Evolutionary conservation across 345 rosid species (phyloP), one percentile per base, ranked within the genome.

Genomic region (Durio zibethinus): DNA sequence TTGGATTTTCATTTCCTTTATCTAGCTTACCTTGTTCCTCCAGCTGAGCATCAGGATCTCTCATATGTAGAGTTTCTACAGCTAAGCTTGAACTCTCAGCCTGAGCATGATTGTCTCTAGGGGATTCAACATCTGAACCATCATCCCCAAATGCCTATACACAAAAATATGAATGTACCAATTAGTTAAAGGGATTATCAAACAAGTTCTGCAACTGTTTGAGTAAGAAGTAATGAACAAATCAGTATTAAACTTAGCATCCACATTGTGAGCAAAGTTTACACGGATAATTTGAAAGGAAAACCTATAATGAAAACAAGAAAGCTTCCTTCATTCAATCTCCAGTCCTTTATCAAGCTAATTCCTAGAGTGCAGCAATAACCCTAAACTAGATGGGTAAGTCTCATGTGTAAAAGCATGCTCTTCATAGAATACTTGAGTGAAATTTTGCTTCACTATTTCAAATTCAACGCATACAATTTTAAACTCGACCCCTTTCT

Each of bases 71-170:
- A 76, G 89, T 73, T 82, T 82, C 89, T 72, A 76, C 67, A 38
- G 82, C 85, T 56, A 82, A 36, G 53, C 80, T 86, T 77, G 89
- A 84, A 83, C 78, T 84, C 84, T 85, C 89, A 56, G 78, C 84
- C 35, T 82, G 74, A 78, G 77, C 84, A 76, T 73, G 86, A 83
- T 74, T 79, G 77, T 87, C 81, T 80, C 84, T 85, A 2, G 98
- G 89, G 73, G 92, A 90, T 78, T 85, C 94, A 83, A 57, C 83
- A 84, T 92, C 99, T 42, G 91, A 93, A 81, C 91, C 97, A 85
- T 93, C 96, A 62, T 89, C 91, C 56, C 92, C 96, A 85, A 93
- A 86, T 45, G 93, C 94, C 99, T 96, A 84, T 82, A 86, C 50
- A 66, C 71, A 63, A 69, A 65, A 70, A 77, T 4, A 72, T 53